These are phyloP conservation scores for Caloboletus firmus DNA, from an alignment of 1,284 basidiomycete genomes.

Conservation along the genomic window DNA sequence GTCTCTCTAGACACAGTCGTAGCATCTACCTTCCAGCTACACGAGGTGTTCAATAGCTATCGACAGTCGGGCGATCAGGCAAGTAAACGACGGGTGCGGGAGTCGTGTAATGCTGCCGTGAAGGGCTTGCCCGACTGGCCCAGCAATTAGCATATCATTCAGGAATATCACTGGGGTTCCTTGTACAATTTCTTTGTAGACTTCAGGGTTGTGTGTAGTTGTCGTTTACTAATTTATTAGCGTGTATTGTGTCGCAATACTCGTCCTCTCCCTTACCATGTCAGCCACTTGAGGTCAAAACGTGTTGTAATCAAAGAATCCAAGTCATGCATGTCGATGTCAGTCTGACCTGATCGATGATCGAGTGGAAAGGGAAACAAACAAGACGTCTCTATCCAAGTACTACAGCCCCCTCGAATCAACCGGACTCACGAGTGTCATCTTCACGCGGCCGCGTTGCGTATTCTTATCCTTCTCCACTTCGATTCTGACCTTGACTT, in stretches of 20 bases:
- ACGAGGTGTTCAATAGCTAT: conserved; percentile 57
- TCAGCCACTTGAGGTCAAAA: neutral
- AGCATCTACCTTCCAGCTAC: conserved; percentile 59
- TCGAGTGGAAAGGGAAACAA: neutral
- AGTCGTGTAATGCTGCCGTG: conserved; percentile 61
- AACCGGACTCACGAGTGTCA: conserved; percentile 77
- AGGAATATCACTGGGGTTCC: neutral
- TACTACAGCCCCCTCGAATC: conserved; percentile 50
- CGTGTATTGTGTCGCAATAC: conserved; percentile 1
- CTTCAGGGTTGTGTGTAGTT: neutral
- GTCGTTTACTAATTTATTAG: conserved; percentile 9
- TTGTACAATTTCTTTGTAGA: neutral
- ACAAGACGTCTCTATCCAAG: neutral
- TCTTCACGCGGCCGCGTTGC: conserved; percentile 89
- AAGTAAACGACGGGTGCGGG: conserved; percentile 58
- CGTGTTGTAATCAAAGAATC: neutral
- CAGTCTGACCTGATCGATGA: neutral
- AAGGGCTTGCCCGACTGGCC: conserved; percentile 61
- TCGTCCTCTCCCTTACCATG: neutral
- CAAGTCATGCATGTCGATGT: neutral
- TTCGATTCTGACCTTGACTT: conserved; percentile 84
- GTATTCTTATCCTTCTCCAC: conserved; percentile 96
- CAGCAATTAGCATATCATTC: conserved; percentile 15
- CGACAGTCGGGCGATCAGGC: conserved; percentile 56
- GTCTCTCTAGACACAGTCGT: conserved; percentile 47